Base-by-base conservation (phyloP, 75 land plant genomes). In the Pinus albicaulis region DNA sequence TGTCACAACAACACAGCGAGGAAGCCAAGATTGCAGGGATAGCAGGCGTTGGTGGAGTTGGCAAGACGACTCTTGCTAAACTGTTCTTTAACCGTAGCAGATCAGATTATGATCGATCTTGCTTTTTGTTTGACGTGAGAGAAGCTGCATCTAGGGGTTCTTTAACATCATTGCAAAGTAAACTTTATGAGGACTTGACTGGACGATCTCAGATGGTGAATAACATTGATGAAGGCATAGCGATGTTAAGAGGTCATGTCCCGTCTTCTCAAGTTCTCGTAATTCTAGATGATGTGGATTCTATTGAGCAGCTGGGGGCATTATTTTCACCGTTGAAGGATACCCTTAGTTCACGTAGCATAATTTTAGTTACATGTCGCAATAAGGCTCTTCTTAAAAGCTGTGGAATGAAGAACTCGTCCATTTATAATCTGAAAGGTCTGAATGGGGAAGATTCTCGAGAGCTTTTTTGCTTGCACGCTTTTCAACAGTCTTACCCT, bases 401-500 rank as follows among this genome's bases (percentile, higher is more conserved):
- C 0, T 20, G 3, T 1, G 19, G 19, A 48, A 8, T 48, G 12
- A 1, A 8, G 10, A 8, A 5, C 0, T 20, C 52, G 3, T 38
- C 22, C 0, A 2, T 66, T 41, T 66, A 38, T 38, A 34, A 19
- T 7, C 19, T 66, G 71, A 2, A 5, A 66, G 44, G 44, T 0
- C 34, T 66, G 20, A 19, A 38, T 38, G 5, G 1, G 2, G 19
- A 38, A 20, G 3, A 20, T 36, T 38, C 48, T 16, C 19, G n/a
- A n/a, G n/a, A 66, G 71, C 44, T 66, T 15, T 66, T 66, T 44
- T 66, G 71, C 11, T 36, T 10, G 44, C 71, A 66, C 16, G 71
- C 71, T 1, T 66, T 66, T 12, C 20, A 19, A 0, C 23, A 38
- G n/a, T 12, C 52, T 14, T 7, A 0, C 2, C 20, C 44, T 19